Evolutionary conservation across 2,329 filamentous ascomycete species (phyloP), one percentile per base, ranked within the genome.

Genomic region (Colletotrichum filicis): DNA sequence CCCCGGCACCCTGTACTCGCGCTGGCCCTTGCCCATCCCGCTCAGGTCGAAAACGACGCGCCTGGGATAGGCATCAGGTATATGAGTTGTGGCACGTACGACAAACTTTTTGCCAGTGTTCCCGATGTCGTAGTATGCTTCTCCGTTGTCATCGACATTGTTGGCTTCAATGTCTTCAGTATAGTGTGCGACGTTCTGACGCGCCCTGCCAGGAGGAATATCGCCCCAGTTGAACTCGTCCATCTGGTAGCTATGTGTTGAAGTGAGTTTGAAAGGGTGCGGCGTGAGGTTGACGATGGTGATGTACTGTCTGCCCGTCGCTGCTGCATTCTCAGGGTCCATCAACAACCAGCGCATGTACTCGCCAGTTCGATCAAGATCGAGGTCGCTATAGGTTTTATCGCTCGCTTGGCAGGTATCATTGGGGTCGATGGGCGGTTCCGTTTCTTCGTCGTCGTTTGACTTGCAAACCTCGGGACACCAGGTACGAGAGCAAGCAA

Each of bases 401-500:
- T 58, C 53, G 16, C 28, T 46, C 12, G 12, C 24, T 12, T 30
- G 24, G 26, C 63, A 66, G 37, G 52, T 9, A 14, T 66, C 63
- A 11, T 24, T 11, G 19, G 63, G 63, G 16, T 66, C 53, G 32
- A 56, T 52, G 0, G 49, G 49, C 46, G 42, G 32, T 62, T 62
- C 35, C 19, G 42, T 35, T 5, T 62, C 62, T 9, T 65, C 62
- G n/a, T 65, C 30, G 16, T 22, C 35, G 6, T 30, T 37, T 14
- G 35, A 5, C 42, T 22, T 4, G 26, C 37, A 52, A 30, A 22
- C 42, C 9, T 78, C 81, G 4, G 75, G 85, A 57, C 84, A 87
- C 68, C 87, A 87, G 0, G 84, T 85, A 73, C 85, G 83, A 69
- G 81, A 82, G 53, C 85, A 87, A 5, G 84, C 79, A 71, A 81